Base-by-base conservation (phyloP, 257 asterid species). In the Rhazya stricta region DNA sequence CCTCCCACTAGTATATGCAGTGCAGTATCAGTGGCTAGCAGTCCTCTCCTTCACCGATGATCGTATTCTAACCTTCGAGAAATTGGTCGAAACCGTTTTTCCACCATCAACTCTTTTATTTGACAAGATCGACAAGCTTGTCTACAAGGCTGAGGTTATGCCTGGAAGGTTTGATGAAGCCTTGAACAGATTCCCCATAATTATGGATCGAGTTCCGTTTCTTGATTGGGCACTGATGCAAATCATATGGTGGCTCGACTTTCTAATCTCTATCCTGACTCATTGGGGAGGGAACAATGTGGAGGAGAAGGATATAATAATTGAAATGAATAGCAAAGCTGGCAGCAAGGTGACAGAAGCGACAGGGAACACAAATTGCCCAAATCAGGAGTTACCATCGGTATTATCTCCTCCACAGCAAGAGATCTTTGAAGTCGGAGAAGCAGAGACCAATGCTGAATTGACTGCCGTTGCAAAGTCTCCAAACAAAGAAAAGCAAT, bases 31-130 rank as follows among this genome's bases (percentile, higher is more conserved):
- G 30, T 84, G 89, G 80, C 77, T 91, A 1, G 78, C 86, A 9
- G 16, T 84, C 36, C 77, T 86, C 19, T 75, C 88, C 10, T 72
- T 80, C 43, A 21, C 84, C 2, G 97, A 91, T 73, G 93, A 89
- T 42, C 79, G 80, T 1, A 83, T 89, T 25, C 85, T 91, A 34
- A 15, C 70, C 9, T 1, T 78, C 3, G 91, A 85, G 61, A 16
- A 29, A 42, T 34, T 69, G 51, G 73, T 77, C 39, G 93, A 89
- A 83, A 34, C 37, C 56, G 12, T 85, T n/a, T 74, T 91, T 81
- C 97, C 97, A 0, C 84, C 80, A 18, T 80, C 87, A 12, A 56
- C 83, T 1, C 15, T 5, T n/a, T 5, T 86, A 1, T 91, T 91
- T 61, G 79, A 89, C 72, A 82, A 75, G 42, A 71, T 89, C 4